These are phyloP conservation scores for Pyrus bretschneideri DNA, from an alignment of 306 rosid species.

Conservation along the genomic window DNA sequence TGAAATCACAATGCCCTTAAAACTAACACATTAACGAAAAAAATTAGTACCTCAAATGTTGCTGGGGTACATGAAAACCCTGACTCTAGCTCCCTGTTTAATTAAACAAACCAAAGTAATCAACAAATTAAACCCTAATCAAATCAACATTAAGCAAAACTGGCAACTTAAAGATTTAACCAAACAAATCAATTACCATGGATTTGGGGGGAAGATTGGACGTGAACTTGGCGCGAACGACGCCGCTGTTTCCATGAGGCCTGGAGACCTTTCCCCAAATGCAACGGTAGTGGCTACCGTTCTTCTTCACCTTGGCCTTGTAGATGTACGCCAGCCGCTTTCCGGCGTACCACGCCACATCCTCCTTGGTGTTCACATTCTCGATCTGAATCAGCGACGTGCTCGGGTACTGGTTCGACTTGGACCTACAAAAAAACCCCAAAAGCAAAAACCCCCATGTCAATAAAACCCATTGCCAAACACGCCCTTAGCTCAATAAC, in stretches of 20 bases:
- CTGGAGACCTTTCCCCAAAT: conserved; percentile 77
- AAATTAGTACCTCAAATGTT: conserved; percentile 48
- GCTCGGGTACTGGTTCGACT: conserved; percentile 74
- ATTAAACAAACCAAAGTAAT: neutral
- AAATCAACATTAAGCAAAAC: neutral
- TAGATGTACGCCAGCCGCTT: conserved; percentile 72
- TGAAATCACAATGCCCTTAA: neutral
- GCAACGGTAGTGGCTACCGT: conserved; percentile 74
- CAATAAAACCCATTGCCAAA: neutral
- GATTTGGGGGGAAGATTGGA: conserved; percentile 80
- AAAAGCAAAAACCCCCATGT: neutral
- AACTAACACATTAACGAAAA: neutral
- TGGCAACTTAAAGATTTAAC: too few species aligned
- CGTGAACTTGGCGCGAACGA: conserved; percentile 74
- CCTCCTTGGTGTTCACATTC: conserved; percentile 75
- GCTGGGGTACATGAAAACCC: conserved; percentile 83
- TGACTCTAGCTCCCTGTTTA: conserved; percentile 62
- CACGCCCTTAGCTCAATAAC: neutral
- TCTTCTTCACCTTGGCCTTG: conserved; percentile 73
- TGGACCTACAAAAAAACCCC: conserved; percentile 36
- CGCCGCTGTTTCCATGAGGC: conserved; percentile 83
- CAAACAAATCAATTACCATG: conserved; percentile 40
- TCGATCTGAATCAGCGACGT: conserved; percentile 69
- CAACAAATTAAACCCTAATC: neutral
- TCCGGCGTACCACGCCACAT: conserved; percentile 72